A percentile compares a stretch with the other conserved stretches of the same genome.
Evolutionary conservation across 1,284 basidiomycete species (phyloP).

Genomic region (Ganoderma resinaceum): DNA sequence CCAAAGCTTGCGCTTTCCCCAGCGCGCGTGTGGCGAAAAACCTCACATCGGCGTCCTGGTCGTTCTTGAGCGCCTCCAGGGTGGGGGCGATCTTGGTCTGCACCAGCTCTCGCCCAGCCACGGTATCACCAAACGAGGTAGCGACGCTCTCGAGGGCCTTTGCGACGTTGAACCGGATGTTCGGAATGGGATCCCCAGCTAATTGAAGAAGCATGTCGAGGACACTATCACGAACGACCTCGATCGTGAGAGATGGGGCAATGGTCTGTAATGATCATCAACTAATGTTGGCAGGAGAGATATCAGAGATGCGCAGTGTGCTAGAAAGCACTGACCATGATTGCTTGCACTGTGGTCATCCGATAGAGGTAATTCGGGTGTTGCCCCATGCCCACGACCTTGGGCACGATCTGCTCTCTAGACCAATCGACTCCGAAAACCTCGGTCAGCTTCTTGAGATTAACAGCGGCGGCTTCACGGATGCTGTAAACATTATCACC

Average conservation of each 20-base stretch:
- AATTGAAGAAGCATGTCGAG: slow-evolving; percentile 88
- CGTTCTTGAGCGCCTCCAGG: slow-evolving; percentile 88
- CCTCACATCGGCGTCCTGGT: slow-evolving; percentile 95
- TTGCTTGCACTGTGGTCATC: slow-evolving; percentile 99
- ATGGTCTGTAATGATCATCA: slow-evolving; percentile 72
- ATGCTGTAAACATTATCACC: slow-evolving; percentile 99
- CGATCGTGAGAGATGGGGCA: slow-evolving; percentile 88
- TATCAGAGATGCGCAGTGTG: slow-evolving; percentile 15
- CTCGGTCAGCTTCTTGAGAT: slow-evolving; percentile 97
- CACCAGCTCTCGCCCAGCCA: slow-evolving; percentile 81
- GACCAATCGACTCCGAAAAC: slow-evolving; percentile 99
- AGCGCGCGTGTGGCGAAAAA: slow-evolving; percentile 82
- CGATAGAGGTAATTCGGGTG: slow-evolving; percentile 98
- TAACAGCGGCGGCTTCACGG: slow-evolving; percentile 96
- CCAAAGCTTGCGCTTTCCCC: slow-evolving; percentile 53
- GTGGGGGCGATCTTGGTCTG: slow-evolving; percentile 81
- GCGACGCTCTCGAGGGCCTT: slow-evolving; percentile 93
- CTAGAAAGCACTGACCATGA: slow-evolving; percentile 72
- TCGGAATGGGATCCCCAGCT: slow-evolving; percentile 94
- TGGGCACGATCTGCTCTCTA: slow-evolving; percentile 92
- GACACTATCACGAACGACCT: slow-evolving; percentile 88
- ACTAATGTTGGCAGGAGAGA: slow-evolving; percentile 18
- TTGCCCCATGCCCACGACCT: slow-evolving; percentile 96
- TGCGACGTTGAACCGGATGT: slow-evolving; percentile 99
- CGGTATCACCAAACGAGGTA: slow-evolving; percentile 65